Conservation (phyloP, 495 filamentous ascomycete genomes). For the Delitschia confertaspora region DNA sequence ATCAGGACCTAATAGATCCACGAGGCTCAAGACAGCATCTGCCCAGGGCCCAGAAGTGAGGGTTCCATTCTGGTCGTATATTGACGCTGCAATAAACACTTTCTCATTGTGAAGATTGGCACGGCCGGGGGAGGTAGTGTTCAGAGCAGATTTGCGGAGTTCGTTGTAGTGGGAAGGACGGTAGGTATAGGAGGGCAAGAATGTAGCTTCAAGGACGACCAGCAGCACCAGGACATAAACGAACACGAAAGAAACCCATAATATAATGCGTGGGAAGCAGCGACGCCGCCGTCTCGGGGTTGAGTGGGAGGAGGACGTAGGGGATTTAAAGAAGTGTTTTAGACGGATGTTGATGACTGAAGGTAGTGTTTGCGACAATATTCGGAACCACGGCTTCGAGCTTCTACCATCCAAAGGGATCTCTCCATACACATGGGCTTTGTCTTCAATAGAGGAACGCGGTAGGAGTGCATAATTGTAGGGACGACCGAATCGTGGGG, state of each 20-base stretch:
- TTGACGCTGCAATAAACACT: constrained; percentile 66
- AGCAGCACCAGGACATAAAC: constrained; percentile 15
- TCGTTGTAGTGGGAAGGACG: constrained; percentile 17
- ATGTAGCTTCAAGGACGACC: constrained; percentile 10
- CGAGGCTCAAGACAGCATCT: constrained; percentile 48
- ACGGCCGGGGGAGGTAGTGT: constrained; percentile 36
- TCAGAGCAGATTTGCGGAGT: constrained; percentile 6
- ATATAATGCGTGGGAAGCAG: constrained; percentile 8
- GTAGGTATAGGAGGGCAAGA: constrained; percentile 23
- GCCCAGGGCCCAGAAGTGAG: constrained; percentile 62
- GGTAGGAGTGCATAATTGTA: constrained; percentile 26
- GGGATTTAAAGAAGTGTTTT: constrained; percentile 4
- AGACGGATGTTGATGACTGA: too few species aligned
- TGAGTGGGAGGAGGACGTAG: constrained; percentile 10
- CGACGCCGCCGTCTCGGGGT: constrained; percentile 18
- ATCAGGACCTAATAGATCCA: constrained; percentile 50
- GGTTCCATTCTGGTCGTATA: constrained; percentile 54
- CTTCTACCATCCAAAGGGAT: too few species aligned
- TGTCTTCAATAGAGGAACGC: constrained; percentile 10
- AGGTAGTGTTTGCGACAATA: too few species aligned
- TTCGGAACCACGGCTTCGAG: neutral
- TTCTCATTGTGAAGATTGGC: constrained; percentile 58
- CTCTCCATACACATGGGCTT: neutral
- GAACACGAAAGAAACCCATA: constrained; percentile 9
- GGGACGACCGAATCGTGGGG: constrained; percentile 13